Evolutionary conservation across 2,329 filamentous ascomycete genomes (phyloP).

Genomic region (Pseudogymnoascus pannorum): DNA sequence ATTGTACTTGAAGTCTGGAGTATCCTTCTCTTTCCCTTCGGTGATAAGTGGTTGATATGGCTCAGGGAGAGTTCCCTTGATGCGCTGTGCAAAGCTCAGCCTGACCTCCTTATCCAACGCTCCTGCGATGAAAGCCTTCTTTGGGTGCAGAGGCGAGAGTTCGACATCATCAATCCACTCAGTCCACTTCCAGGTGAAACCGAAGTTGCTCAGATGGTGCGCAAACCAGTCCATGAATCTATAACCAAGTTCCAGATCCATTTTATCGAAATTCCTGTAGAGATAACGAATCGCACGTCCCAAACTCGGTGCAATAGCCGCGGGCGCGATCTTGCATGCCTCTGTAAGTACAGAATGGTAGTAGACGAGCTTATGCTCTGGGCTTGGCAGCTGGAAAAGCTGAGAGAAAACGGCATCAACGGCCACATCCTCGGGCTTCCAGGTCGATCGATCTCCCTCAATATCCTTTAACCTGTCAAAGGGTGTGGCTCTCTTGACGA

Average conservation of each 20-base stretch:
- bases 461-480: conserved; percentile 80
- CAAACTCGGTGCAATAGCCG: conserved; percentile 89
- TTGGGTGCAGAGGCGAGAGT: conserved; percentile 69
- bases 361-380: conserved; percentile 92
- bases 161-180: conserved; percentile 89
- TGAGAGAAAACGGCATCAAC: conserved; percentile 98
- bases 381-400: conserved; percentile 75
- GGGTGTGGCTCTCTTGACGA: conserved; percentile 85
- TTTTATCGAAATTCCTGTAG: conserved; percentile 71
- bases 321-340: conserved; percentile 89
- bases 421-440: conserved; percentile 96
- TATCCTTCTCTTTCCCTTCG: conserved; percentile 85
- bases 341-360: conserved; percentile 95
- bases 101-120: conserved; percentile 95
- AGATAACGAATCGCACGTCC: conserved; percentile 88
- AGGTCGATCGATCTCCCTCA: conserved; percentile 61
- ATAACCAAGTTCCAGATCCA: conserved; percentile 81
- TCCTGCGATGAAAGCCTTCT: conserved; percentile 87
- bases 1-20: conserved; percentile 89
- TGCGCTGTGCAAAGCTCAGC: conserved; percentile 89
- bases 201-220: conserved; percentile 96
- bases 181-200: conserved; percentile 98
- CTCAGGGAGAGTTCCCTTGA: conserved; percentile 84
- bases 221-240: conserved; percentile 97
- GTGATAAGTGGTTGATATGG: conserved; percentile 76